phyloP scores from a whole-genome alignment of 2,329 filamentous ascomycete species.

The Colletotrichum trifolii region DNA sequence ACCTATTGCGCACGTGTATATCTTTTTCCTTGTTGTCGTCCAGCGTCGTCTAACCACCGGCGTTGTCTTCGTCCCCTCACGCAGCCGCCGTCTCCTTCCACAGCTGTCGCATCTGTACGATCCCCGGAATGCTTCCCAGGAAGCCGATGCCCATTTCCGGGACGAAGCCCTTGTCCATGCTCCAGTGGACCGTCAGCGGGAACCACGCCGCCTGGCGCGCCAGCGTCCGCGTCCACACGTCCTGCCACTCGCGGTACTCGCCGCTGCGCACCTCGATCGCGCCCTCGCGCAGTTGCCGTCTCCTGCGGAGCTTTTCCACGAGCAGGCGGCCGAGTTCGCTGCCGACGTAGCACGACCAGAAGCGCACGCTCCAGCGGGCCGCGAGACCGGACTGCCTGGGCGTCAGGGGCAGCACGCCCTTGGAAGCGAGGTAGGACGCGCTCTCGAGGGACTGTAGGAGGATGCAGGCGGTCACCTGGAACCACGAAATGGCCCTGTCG shows the following conservation, averaged over 20 bases:
- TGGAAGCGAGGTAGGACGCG: conserved; percentile 78
- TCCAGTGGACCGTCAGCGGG: conserved; percentile 87
- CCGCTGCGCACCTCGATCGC: conserved; percentile 47
- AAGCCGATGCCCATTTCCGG: conserved; percentile 54
- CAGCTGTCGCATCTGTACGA: conserved; percentile 56
- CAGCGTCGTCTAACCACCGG: neutral
- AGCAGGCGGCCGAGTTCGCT: conserved; percentile 78
- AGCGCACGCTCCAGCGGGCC: conserved; percentile 79
- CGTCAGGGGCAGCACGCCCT: conserved; percentile 73
- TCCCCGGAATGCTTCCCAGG: conserved; percentile 57
- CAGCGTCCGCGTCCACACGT: conserved; percentile 73
- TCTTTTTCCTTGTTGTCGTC: neutral
- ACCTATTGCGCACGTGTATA: neutral
- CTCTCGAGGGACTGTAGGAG: conserved; percentile 87
- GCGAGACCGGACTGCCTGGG: conserved; percentile 68
- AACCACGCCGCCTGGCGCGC: conserved; percentile 80
- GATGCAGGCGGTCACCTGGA: conserved; percentile 75
- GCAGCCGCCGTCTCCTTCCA: conserved; percentile 53
- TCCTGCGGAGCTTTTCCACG: conserved; percentile 55
- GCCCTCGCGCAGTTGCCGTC: conserved; percentile 38
- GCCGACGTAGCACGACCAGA: conserved; percentile 83
- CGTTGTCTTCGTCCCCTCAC: neutral
- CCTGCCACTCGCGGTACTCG: conserved; percentile 58
- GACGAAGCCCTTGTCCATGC: conserved; percentile 70
- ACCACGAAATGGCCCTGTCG: conserved; percentile 66